phyloP scores from a whole-genome alignment of 192 early-diverging fungal genomes.

The Backusella australiensis region DNA sequence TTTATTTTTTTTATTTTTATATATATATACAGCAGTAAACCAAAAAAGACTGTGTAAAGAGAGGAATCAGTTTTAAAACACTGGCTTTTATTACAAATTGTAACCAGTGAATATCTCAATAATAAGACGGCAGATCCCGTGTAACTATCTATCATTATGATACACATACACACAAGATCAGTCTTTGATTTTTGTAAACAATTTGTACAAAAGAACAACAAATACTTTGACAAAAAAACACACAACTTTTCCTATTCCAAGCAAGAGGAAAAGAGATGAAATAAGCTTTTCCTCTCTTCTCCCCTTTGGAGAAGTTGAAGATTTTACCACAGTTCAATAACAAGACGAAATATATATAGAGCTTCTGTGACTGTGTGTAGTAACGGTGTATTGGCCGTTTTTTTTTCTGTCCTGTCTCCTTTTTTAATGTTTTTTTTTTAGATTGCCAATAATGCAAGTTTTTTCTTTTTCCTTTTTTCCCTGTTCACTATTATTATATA shows the following conservation, averaged over 20 bases:
- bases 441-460: neutral
- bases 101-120: too few species aligned
- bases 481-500: neutral
- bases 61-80: too few species aligned
- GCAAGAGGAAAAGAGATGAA: neutral
- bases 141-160: too few species aligned
- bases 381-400: neutral
- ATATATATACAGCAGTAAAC: too few species aligned
- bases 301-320: slow-evolving; percentile 1
- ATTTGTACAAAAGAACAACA: neutral
- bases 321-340: neutral
- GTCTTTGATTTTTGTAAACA: too few species aligned
- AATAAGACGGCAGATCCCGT: too few species aligned
- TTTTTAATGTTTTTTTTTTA: neutral
- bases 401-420: neutral
- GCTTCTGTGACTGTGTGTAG: neutral
- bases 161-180: too few species aligned
- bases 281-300: neutral
- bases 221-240: neutral
- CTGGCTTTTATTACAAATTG: too few species aligned
- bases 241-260: neutral
- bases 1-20: too few species aligned
- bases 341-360: neutral
- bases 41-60: too few species aligned
- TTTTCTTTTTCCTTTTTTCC: neutral